Percentiles rank a stretch among this genome's conserved stretches.
phyloP scores from a whole-genome alignment of 495 filamentous ascomycete genomes.

The Hypoxylon lenormandii region DNA sequence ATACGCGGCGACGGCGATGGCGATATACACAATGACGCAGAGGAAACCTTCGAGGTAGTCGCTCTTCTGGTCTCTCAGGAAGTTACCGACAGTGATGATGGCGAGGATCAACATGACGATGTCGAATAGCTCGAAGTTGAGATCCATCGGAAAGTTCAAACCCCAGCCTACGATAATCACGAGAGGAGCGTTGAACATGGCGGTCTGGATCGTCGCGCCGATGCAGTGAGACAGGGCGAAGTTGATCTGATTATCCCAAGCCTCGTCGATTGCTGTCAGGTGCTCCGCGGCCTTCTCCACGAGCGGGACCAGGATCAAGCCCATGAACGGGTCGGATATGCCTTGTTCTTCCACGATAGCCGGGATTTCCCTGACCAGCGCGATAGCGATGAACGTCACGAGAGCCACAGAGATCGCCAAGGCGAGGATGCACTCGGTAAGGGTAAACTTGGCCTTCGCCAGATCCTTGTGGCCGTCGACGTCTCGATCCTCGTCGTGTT shows the following conservation, averaged over 20 bases:
- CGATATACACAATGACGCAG: constrained; percentile 76
- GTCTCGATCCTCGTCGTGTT: constrained; percentile 77
- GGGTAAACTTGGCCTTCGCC: constrained; percentile 76
- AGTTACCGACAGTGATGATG: constrained; percentile 86
- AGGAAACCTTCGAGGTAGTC: constrained; percentile 84
- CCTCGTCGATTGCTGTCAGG: constrained; percentile 89
- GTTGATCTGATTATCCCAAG: constrained; percentile 87
- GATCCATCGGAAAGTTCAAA: constrained; percentile 73
- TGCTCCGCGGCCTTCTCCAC: constrained; percentile 95
- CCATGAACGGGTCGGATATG: constrained; percentile 83
- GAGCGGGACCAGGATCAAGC: constrained; percentile 80
- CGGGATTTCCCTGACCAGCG: constrained; percentile 83
- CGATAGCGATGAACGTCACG: constrained; percentile 83
- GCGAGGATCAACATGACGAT: constrained; percentile 86
- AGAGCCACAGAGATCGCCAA: constrained; percentile 74
- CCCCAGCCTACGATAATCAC: constrained; percentile 89
- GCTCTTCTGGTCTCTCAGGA: constrained; percentile 80
- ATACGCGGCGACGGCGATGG: constrained; percentile 71
- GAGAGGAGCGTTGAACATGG: constrained; percentile 86
- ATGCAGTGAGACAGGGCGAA: constrained; percentile 91
- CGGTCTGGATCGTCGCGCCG: constrained; percentile 88
- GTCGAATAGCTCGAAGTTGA: constrained; percentile 91
- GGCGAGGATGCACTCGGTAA: constrained; percentile 78
- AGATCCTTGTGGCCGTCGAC: constrained; percentile 74
- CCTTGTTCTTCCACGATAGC: constrained; percentile 71